These are phyloP conservation scores for Secale cereale DNA, from an alignment of 176 grass and related monocot species.

Conservation along the genomic window DNA sequence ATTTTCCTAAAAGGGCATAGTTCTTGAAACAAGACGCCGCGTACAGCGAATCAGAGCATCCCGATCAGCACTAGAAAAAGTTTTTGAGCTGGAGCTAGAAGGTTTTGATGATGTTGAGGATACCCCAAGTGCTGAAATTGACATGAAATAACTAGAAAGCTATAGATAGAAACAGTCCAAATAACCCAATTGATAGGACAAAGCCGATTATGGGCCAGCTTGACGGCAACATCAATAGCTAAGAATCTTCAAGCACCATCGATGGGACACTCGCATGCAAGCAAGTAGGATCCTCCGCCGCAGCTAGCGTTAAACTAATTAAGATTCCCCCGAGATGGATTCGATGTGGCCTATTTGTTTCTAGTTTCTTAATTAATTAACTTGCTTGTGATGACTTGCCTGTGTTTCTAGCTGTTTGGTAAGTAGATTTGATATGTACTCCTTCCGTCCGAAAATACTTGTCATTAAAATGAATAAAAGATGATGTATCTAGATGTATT, in stretches of 20 bases:
- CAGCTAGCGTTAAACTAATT: background rate
- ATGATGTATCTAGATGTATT: too few relatives aligned
- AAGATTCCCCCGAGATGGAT: background rate
- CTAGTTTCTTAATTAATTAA: background rate
- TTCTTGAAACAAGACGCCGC: background rate
- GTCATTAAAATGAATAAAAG: too few relatives aligned
- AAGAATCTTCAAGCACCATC: background rate
- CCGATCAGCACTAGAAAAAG: background rate
- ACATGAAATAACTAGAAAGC: background rate
- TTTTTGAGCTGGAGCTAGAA: background rate
- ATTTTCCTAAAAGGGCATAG: background rate
- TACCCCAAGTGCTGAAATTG: background rate
- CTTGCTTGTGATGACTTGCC: background rate
- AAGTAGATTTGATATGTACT: background rate
- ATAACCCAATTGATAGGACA: background rate
- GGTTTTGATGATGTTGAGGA: background rate
- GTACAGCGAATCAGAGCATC: background rate
- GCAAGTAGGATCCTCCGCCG: background rate
- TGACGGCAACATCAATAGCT: background rate
- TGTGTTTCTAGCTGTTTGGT: background rate
- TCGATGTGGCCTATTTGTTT: background rate
- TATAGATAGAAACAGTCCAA: background rate
- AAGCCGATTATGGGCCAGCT: background rate
- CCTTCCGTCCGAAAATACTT: too few relatives aligned
- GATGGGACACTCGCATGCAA: slow-evolving; percentile 10